Base-by-base conservation (phyloP, 2,329 filamentous ascomycete species). In the Epicoccum nigrum region DNA sequence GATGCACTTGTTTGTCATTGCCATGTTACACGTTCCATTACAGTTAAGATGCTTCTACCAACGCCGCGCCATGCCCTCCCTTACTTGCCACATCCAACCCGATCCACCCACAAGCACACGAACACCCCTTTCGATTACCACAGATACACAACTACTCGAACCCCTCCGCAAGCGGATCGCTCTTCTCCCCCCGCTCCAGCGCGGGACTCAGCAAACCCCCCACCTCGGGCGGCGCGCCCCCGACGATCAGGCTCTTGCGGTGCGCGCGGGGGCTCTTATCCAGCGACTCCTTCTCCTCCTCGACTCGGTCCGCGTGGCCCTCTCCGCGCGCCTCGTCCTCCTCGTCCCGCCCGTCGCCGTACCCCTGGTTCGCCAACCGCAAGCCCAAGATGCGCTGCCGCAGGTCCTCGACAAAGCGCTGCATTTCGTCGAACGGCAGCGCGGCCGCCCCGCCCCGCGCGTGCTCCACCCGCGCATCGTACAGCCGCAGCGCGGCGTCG, bases 371-470 rank as follows among this genome's bases (percentile, higher is more conserved):
- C 56, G 67, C 49, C 49, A 74, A 58, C 11, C 75, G 59, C 17
- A 75, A 67, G 0, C 59, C 70, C 8, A 74, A 81, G 21, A 86
- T 84, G 0, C 85, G 86, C 16, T 87, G 82, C 60, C 86, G 85
- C 34, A 92, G 75, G 2, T 86, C 84, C 37, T 85, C 79, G 56
- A 93, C 84, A 61, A 91, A 92, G 17, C 56, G 65, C 48, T 79
- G 76, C 78, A 86, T 81, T 33, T 80, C 78, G 4, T 76, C 74
- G 57, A 83, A 84, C 4, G 76, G 73, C 39, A 81, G 69, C 6
- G 37, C 50, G 4, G 59, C 52, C 0, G 49, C 57, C 0, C 37
- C 60, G 4, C 56, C 58, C 2, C 56, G 38, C 0, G 47, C 12
- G 3, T 17, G 48, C 34, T 68, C 67, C 2, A 65, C 62, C 27